Evolutionary conservation across 1,284 basidiomycete genomes (phyloP), one percentile per base, ranked within the genome.

Genomic region (Trichosporon coremiiforme): DNA sequence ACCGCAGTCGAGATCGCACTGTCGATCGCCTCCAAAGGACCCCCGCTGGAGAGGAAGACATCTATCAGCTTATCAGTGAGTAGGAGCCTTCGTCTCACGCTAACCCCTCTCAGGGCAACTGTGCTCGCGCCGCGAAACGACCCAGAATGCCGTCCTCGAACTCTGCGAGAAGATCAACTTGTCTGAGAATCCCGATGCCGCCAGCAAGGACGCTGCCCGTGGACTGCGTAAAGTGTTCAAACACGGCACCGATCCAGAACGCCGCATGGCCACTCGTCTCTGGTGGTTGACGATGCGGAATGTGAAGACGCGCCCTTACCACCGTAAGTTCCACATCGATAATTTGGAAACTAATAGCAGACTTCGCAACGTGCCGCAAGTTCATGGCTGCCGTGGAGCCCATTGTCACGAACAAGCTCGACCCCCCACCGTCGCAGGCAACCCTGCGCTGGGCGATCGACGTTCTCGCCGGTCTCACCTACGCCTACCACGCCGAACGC

Each of bases 281-380:
- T 84, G 83, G 83, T 68, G 81, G 36, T 73, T 83, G 41, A 74
- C 81, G 68, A 82, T 82, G 78, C 71, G 76, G 7, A 81, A 80
- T 68, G 72, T 80, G 45, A 66, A 71, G 4, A 71, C 73, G 8
- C 76, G 75, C 38, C 76, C 75, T 4, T 82, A 80, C 68, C 72
- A 77, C 70, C 68, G 82, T 82, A 69, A 73, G 81, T 76, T 38
- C 4, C 38, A 25, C 25, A 25, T 25, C 25, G 25, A 25, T 38
- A 12, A n/a, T 41, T 35, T 20, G n/a, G 64, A 65, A 64, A 41
- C 66, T 38, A 50, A 55, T 17, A 7, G 7, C 64, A 80, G 80
- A 72, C 35, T 72, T 80, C 64, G 82, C 79, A 5, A 75, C 78
- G 8, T 79, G 74, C 66, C 79, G 79, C 65, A 83, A 83, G 68